Evolutionary conservation across 441 rosid genomes (phyloP).

Genomic region (Biscutella laevigata): DNA sequence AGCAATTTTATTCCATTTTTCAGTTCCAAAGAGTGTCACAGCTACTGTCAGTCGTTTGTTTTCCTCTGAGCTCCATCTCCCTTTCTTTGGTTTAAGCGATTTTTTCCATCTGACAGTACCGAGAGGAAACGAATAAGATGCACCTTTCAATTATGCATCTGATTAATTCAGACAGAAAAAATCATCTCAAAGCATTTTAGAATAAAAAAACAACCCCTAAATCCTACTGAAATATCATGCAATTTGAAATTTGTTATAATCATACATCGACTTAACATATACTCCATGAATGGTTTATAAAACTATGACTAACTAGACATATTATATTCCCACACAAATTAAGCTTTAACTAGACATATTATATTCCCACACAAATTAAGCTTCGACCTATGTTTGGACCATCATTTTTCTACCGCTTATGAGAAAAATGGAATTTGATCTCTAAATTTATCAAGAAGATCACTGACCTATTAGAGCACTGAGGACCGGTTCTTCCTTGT

Average conservation of each 20-base stretch:
- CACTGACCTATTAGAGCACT: constrained; percentile 85
- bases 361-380: too few species aligned
- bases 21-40: constrained; percentile 39
- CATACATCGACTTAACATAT: too few species aligned
- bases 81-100: constrained; percentile 50
- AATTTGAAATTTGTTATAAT: too few species aligned
- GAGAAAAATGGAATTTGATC: too few species aligned
- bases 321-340: too few species aligned
- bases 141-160: constrained; percentile 1
- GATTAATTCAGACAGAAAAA: background rate
- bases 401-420: too few species aligned
- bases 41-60: constrained; percentile 71
- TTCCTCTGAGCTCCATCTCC: constrained; percentile 62
- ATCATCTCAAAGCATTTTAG: too few species aligned
- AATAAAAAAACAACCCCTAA: too few species aligned
- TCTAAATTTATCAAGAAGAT: background rate
- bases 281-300: background rate
- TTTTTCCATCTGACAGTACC: constrained; percentile 58
- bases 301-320: too few species aligned
- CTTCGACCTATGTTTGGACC: too few species aligned
- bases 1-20: constrained; percentile 47
- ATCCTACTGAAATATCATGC: too few species aligned
- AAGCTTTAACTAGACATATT: too few species aligned
- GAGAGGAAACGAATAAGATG: background rate
- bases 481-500: constrained; percentile 70